Conservation (phyloP, 2,329 filamentous ascomycete species). For the Coniochaeta sp. region DNA sequence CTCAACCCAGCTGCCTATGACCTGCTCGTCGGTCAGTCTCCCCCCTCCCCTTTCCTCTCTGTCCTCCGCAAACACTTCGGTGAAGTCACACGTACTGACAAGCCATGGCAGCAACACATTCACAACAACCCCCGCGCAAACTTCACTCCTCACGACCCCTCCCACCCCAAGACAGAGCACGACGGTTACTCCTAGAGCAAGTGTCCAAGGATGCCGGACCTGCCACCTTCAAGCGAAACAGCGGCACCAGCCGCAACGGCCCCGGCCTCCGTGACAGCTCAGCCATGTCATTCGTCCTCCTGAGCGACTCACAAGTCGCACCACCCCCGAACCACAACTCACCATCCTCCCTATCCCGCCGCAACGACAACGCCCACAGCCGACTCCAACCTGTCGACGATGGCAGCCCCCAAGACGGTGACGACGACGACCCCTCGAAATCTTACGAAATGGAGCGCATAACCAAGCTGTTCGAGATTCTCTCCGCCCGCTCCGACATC, state of each 20-base stretch:
- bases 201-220: constrained; percentile 60
- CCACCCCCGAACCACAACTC: constrained; percentile 21
- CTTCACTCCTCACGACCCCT: constrained; percentile 43
- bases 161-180: constrained; percentile 60
- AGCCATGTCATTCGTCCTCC: constrained; percentile 93
- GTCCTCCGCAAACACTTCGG: neutral
- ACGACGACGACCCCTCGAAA: constrained; percentile 37
- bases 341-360: constrained; percentile 12
- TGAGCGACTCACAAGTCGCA: constrained; percentile 49
- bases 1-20: constrained; percentile 95
- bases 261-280: constrained; percentile 50
- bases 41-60: neutral
- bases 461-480: constrained; percentile 79
- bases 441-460: constrained; percentile 59
- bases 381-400: constrained; percentile 10
- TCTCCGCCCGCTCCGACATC: constrained; percentile 88
- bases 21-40: constrained; percentile 62
- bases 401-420: constrained; percentile 11
- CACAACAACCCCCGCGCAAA: constrained; percentile 49
- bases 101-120: constrained; percentile 44
- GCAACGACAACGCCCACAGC: constrained; percentile 6
- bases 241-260: constrained; percentile 43
- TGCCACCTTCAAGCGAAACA: constrained; percentile 69
- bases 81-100: neutral
- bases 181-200: constrained; percentile 71